Evolutionary conservation across 1,284 basidiomycete species (phyloP), one percentile per base, ranked within the genome.

Genomic region (Fomes fomentarius): DNA sequence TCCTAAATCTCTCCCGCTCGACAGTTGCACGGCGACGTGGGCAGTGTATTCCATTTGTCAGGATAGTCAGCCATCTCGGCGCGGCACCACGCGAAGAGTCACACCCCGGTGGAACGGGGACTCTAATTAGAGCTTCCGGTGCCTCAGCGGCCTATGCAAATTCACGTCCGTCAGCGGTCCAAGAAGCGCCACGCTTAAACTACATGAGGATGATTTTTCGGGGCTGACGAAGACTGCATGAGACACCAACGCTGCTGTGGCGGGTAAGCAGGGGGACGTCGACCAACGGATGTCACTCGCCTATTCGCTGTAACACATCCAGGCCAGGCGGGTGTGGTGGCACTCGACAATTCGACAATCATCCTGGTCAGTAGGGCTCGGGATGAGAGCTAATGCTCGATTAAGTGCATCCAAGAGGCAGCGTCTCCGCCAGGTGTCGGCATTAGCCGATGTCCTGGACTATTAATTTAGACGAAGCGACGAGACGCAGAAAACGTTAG

Each of bases 1-100:
- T 46, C 28, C 43, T 30, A 45, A 43, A 46, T 41, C 50, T 34
- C 31, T 31, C 25, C 31, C 42, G 14, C 45, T 37, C 19, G 22
- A n/a, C 34, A 35, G 33, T 37, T 37, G 45, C 34, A 37, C 45
- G 14, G 45, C 34, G 37, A 47, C 34, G 14, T 21, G 15, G 24
- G 24, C 33, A 47, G 33, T 34, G 35, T 22, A 15, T 12, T 12
- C 24, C 11, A 37, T 15, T 24, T 26, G 45, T 35, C 34, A 8
- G 21, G 26, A 8, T 4, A 22, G 45, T 46, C 44, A 46, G 17
- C 26, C 19, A 22, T 47, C n/a, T 37, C 28, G 12, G 22, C n/a
- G 22, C 22, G 15, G 43, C 1, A 25, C 17, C 19, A 3, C 7
- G 6, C 10, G n/a, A n/a, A n/a, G n/a, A 47, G 33, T 47, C 5